Evolutionary conservation across 1,284 basidiomycete species (phyloP).

Genomic region (Ceratobasidium sp.): DNA sequence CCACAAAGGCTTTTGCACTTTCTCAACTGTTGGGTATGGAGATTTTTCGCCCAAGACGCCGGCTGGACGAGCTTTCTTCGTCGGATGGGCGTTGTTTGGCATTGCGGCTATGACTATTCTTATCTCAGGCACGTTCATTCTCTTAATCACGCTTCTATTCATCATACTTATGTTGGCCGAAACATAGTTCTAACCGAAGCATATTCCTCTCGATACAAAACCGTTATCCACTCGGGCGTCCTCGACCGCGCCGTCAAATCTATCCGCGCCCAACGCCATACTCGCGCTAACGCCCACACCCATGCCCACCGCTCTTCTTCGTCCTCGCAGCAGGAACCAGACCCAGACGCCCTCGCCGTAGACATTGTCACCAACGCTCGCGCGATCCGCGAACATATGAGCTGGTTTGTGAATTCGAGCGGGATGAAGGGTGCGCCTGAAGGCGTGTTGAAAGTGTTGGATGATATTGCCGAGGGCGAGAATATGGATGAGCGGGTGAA

Average conservation of each 20-base stretch:
- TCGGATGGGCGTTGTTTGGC: conserved; percentile 84
- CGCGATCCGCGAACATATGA: conserved; percentile 64
- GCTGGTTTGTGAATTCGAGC: conserved; percentile 57
- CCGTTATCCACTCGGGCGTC: conserved; percentile 62
- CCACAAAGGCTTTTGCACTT: conserved; percentile 34
- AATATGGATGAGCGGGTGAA: conserved; percentile 60
- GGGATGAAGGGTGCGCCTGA: conserved; percentile 55
- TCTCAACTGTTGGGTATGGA: conserved; percentile 74
- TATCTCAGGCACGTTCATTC: conserved; percentile 65
- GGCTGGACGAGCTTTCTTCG: conserved; percentile 81
- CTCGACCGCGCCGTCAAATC: conserved; percentile 66
- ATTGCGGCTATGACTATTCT: conserved; percentile 81
- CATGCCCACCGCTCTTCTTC: neutral
- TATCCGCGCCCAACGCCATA: conserved; percentile 57
- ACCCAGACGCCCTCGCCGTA: conserved; percentile 63
- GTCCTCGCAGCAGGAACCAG: neutral
- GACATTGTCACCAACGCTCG: conserved; percentile 65
- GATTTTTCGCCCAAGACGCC: conserved; percentile 73
- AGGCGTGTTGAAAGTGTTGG: conserved; percentile 61
- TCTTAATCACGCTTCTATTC: no score
- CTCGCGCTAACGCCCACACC: neutral
- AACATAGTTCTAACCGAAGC: conserved; percentile 63
- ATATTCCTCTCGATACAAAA: conserved; percentile 69
- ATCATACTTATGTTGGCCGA: no score
- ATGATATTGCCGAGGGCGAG: conserved; percentile 63